A percentile compares a stretch with the other conserved stretches of the same genome.
Evolutionary conservation across 768 basidiomycete genomes (phyloP).

Genomic region (Tylopilus intermedius): DNA sequence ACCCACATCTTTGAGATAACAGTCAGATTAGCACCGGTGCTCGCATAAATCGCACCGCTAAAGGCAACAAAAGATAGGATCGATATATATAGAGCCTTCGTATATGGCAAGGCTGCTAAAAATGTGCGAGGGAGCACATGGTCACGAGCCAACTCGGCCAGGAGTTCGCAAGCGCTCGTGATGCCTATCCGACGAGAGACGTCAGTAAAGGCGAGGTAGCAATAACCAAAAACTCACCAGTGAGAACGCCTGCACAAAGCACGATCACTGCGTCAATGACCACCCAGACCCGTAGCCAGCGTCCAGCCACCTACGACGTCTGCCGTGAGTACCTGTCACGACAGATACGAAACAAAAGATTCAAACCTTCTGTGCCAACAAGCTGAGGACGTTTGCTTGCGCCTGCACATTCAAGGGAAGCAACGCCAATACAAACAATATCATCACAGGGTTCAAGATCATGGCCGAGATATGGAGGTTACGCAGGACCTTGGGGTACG

Average conservation of each 20-base stretch:
- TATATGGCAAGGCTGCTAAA: constrained; percentile 42
- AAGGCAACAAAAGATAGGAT: constrained; percentile 48
- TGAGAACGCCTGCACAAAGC: constrained; percentile 66
- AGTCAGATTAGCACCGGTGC: constrained; percentile 45
- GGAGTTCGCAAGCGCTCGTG: constrained; percentile 52
- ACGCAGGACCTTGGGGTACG: constrained; percentile 55
- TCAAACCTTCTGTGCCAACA: constrained; percentile 54
- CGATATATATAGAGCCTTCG: constrained; percentile 49
- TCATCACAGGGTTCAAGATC: constrained; percentile 49
- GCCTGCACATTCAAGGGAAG: constrained; percentile 49
- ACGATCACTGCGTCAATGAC: constrained; percentile 68
- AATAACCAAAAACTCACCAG: constrained; percentile 37
- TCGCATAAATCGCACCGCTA: constrained; percentile 52
- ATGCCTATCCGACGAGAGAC: constrained; percentile 37
- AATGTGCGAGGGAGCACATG: constrained; percentile 55
- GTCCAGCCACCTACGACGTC: constrained; percentile 45
- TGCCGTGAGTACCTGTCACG: background rate
- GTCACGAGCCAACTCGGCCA: constrained; percentile 55
- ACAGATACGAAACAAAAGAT: background rate
- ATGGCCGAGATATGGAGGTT: constrained; percentile 62
- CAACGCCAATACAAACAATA: constrained; percentile 56
- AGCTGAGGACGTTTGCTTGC: constrained; percentile 56
- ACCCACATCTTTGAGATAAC: constrained; percentile 58
- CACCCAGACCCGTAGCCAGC: constrained; percentile 58
- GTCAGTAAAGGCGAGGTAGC: background rate